Evolutionary conservation across 169 alveolate genomes (phyloP).

Genomic region (Plasmodium knowlesi): DNA sequence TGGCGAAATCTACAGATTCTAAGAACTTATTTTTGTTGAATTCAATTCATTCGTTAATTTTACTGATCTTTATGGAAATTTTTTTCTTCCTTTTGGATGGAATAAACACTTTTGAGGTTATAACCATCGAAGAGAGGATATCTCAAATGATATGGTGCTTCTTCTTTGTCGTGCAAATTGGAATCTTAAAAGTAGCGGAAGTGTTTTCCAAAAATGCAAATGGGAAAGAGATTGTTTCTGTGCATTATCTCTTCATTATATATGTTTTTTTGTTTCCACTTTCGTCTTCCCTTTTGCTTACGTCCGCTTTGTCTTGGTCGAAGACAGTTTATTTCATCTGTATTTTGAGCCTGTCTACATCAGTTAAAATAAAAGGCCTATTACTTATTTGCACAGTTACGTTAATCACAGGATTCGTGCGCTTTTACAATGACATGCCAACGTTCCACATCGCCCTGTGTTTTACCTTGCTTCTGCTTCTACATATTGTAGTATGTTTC

Average conservation of each 20-base stretch:
- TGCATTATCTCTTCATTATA: slow-evolving; percentile 53
- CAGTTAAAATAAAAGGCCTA: slow-evolving; percentile 41
- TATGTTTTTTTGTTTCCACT: slow-evolving; percentile 37
- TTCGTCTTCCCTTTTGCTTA: slow-evolving; percentile 38
- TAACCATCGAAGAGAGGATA: slow-evolving; percentile 36
- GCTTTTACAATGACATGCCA: slow-evolving; percentile 29
- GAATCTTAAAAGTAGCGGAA: slow-evolving; percentile 55
- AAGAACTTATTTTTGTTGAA: slow-evolving; percentile 57
- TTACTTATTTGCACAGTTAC: slow-evolving; percentile 17
- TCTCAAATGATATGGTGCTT: slow-evolving; percentile 58
- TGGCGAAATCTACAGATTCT: slow-evolving; percentile 18
- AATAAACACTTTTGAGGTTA: slow-evolving; percentile 52
- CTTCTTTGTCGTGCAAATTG: slow-evolving; percentile 44
- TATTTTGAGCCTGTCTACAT: slow-evolving; percentile 42
- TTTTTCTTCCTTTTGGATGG: slow-evolving; percentile 68
- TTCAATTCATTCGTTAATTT: slow-evolving; percentile 27
- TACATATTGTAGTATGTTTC: slow-evolving; percentile 18
- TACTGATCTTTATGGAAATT: slow-evolving; percentile 49
- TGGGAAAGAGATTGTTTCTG: slow-evolving; percentile 2
- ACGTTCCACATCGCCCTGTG: background rate
- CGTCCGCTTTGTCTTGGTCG: slow-evolving; percentile 69
- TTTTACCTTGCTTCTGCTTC: slow-evolving; percentile 21
- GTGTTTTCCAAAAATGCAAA: slow-evolving; percentile 16
- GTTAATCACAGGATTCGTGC: slow-evolving; percentile 29
- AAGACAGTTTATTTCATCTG: slow-evolving; percentile 36